Percentiles rank a stretch among this genome's conserved stretches.
phyloP scores from a whole-genome alignment of 768 basidiomycete species.

The Tubosaeta sp. region DNA sequence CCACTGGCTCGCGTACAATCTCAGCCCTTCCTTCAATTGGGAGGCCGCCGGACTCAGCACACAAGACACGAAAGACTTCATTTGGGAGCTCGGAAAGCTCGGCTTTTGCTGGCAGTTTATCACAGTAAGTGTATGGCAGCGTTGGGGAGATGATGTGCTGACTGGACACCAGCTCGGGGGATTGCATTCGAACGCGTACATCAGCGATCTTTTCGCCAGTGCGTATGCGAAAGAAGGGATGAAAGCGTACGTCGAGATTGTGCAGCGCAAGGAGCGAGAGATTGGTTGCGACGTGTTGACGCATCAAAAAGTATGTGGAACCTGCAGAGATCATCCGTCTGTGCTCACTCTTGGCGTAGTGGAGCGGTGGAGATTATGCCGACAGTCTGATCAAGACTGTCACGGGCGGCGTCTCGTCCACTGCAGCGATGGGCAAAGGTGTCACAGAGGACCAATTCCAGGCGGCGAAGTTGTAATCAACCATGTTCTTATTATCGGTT shows the following conservation, averaged over 20 bases:
- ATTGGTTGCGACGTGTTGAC: constrained; percentile 94
- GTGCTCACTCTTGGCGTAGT: constrained; percentile 43
- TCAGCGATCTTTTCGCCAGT: constrained; percentile 87
- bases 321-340: background rate
- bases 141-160: background rate
- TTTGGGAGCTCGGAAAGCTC: constrained; percentile 92
- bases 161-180: constrained; percentile 71
- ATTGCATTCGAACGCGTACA: constrained; percentile 95
- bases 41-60: constrained; percentile 87
- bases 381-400: constrained; percentile 92
- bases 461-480: constrained; percentile 39
- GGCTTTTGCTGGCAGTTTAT: constrained; percentile 99
- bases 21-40: constrained; percentile 94
- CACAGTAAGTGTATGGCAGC: constrained; percentile 55
- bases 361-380: constrained; percentile 93
- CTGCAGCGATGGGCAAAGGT: constrained; percentile 98
- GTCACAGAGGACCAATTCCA: constrained; percentile 89
- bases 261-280: constrained; percentile 90
- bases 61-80: constrained; percentile 80
- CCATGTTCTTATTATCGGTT: constrained; percentile 1
- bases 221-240: constrained; percentile 92
- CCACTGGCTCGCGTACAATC: constrained; percentile 96
- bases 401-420: constrained; percentile 95
- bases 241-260: constrained; percentile 96
- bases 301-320: constrained; percentile 79